Base-by-base conservation (phyloP, 148 eudicot species). In the Salicornia ramosissima region DNA sequence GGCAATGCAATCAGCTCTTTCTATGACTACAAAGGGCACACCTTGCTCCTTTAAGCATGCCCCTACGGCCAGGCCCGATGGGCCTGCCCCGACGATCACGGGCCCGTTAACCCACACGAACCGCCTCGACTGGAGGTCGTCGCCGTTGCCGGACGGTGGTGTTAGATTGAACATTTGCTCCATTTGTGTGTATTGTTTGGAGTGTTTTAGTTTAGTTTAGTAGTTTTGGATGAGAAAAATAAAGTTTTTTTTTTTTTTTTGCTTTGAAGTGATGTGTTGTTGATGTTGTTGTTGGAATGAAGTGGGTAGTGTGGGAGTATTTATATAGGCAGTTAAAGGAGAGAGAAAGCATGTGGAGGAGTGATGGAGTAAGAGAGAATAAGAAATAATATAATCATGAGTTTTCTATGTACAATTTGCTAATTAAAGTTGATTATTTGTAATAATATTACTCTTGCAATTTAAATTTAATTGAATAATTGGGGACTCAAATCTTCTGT, bases 81-180 rank as follows among this genome's bases (percentile, higher is more conserved):
- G 94, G 2, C 98, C 96, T 2, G 96, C 98, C 0, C 98, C 96
- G 19, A 90, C 90, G 6, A 92, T 86, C 5, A 92, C 90, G 42
- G 98, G 94, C 4, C 98, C 98, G 45, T 90, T 86, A 1, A 92
- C 96, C 91, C 87, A 88, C 15, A 90, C 82, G 42, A 80, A 80
- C 6, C 90, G 77, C 0, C 83, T 70, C 0, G 79, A 69, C 53
- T 80, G 65, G 16, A 66, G 64, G 28, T 80, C 78, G 1, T 75
- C 74, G 40, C 51, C 71, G 4, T 10, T 31, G 0, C 5, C 56
- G 5, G 67, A 7, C 0, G 22, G 7, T 29, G 22, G 7, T 29
- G 22, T 29, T 2, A 55, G 3, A 45, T 64, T 73, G 51, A 59
- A 62, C 57, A 72, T 77, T 16, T 66, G 68, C 67, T 72, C 76